A percentile compares a stretch with the other conserved stretches of the same genome.
Conservation (phyloP, 768 basidiomycete species). For the Tylopilus balloui region DNA sequence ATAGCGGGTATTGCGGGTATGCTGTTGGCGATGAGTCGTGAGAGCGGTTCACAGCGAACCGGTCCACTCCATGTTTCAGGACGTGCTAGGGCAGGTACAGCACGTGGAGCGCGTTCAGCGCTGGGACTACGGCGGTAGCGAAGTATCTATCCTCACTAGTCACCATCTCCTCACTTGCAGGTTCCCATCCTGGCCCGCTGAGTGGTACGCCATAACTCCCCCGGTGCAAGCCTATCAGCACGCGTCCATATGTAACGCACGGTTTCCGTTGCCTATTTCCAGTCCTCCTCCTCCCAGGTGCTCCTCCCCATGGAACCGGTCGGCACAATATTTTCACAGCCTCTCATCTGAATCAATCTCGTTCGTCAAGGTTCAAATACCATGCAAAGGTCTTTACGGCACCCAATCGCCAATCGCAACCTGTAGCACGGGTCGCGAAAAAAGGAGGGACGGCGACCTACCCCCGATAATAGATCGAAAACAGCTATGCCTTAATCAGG, state of each 20-base stretch:
- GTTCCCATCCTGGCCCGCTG: conserved; percentile 13
- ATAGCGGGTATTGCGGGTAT: no score
- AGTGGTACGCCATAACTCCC: background rate
- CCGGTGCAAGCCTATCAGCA: conserved; percentile 13
- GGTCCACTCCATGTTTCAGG: no score
- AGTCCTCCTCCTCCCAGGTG: conserved; percentile 4
- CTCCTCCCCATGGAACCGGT: conserved; percentile 7
- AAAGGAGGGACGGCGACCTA: conserved; percentile 6
- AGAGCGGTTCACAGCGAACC: no score
- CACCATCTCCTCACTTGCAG: background rate
- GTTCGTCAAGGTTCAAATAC: background rate
- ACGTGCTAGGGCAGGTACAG: no score
- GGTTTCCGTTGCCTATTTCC: conserved; percentile 12
- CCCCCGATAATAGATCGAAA: conserved; percentile 8
- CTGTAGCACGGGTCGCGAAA: no score
- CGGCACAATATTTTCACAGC: background rate
- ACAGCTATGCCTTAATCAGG: conserved; percentile 5
- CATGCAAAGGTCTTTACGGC: no score
- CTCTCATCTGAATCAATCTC: background rate
- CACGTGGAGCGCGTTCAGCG: no score
- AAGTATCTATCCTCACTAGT: conserved; percentile 22
- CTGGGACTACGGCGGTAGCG: no score
- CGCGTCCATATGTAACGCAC: conserved; percentile 15
- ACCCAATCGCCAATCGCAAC: no score
- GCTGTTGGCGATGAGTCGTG: no score